These are phyloP conservation scores for Mrakia gelida DNA, from an alignment of 768 basidiomycete species.

Conservation along the genomic window DNA sequence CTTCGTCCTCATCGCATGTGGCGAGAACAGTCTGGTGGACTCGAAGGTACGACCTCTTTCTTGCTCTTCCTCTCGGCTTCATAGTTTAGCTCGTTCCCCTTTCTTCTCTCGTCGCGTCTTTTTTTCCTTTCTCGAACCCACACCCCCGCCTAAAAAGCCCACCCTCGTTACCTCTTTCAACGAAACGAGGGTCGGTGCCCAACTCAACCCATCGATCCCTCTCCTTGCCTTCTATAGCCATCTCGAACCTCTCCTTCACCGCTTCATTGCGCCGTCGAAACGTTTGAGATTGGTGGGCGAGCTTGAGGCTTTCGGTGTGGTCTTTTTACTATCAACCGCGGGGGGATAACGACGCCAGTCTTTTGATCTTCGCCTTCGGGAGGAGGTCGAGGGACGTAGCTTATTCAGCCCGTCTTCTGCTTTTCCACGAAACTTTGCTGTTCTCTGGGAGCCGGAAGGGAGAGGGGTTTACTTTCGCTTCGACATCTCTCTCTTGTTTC, in stretches of 20 bases:
- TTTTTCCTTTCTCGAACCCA: neutral
- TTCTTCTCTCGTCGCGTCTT: neutral
- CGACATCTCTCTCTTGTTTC: conserved; percentile 1
- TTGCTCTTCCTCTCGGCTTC: neutral
- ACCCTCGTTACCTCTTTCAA: neutral
- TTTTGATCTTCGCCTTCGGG: neutral
- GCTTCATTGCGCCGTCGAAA: conserved; percentile 1
- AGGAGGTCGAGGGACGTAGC: neutral
- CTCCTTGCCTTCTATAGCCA: neutral
- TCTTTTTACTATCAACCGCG: neutral
- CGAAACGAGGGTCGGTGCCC: conserved; percentile 1
- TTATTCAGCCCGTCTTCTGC: conserved; percentile 32
- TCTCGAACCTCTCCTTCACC: neutral
- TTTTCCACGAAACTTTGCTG: neutral
- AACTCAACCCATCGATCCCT: conserved; percentile 6
- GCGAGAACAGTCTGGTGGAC: conserved; percentile 72
- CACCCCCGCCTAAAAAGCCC: conserved; percentile 5
- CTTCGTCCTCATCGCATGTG: conserved; percentile 90
- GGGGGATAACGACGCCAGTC: conserved; percentile 3
- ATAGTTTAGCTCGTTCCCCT: no score
- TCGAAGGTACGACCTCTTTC: conserved; percentile 45
- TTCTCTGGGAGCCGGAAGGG: conserved; percentile 14
- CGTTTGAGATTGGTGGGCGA: conserved; percentile 2
- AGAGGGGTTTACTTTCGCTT: conserved; percentile 30
- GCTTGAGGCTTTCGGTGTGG: neutral